These are phyloP conservation scores for Hypoxylon sp. DNA, from an alignment of 2,329 filamentous ascomycete species.

Conservation along the genomic window DNA sequence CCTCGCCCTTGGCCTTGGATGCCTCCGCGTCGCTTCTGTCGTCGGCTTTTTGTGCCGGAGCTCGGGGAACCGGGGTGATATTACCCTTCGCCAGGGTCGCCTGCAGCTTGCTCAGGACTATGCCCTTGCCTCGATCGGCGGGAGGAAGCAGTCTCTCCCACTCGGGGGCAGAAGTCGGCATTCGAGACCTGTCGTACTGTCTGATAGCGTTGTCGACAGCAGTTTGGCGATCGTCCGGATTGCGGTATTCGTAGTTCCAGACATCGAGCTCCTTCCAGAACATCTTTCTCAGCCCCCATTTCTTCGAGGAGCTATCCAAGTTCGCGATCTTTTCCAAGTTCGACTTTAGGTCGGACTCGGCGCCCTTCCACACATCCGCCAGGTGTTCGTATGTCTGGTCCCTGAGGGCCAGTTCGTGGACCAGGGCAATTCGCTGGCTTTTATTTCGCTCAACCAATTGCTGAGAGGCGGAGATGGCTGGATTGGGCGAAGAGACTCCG, in stretches of 20 bases:
- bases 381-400: conserved; percentile 61
- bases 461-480: conserved; percentile 59
- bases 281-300: conserved; percentile 63
- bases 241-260: conserved; percentile 66
- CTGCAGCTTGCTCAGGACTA: conserved; percentile 68
- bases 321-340: conserved; percentile 67
- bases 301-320: conserved; percentile 56
- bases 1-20: conserved; percentile 51
- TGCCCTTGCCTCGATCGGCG: conserved; percentile 66
- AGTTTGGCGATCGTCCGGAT: conserved; percentile 62
- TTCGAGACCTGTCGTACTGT: conserved; percentile 65
- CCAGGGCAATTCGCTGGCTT: conserved; percentile 60
- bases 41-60: conserved; percentile 59
- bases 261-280: conserved; percentile 72
- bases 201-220: conserved; percentile 68
- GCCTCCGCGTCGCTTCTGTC: conserved; percentile 53
- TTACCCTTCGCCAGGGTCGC: conserved; percentile 63
- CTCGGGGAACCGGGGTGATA: conserved; percentile 57
- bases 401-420: conserved; percentile 67
- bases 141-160: conserved; percentile 69
- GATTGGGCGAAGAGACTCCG: conserved; percentile 62
- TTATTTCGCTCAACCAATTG: conserved; percentile 62
- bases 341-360: conserved; percentile 61
- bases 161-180: conserved; percentile 63
- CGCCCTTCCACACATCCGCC: conserved; percentile 58